Evolutionary conservation across 2,329 filamentous ascomycete genomes (phyloP).

Genomic region (Parastagonospora avenae): DNA sequence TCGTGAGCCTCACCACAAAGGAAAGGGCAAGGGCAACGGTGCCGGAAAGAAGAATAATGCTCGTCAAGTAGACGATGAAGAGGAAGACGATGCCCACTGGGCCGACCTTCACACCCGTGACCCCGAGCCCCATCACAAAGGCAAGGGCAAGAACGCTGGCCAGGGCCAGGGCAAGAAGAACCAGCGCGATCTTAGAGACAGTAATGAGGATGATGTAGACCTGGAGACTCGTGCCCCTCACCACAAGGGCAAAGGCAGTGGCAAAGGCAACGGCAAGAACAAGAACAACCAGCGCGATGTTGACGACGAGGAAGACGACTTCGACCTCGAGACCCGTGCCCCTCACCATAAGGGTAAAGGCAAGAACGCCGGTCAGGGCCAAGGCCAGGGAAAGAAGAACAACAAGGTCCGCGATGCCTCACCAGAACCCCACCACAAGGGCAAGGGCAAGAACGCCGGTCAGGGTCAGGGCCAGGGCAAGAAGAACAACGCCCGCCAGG

Average conservation of each 20-base stretch:
- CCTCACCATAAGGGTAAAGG: neutral
- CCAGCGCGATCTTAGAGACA: no score
- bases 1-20: slow-evolving; percentile 19
- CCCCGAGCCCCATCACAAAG: neutral
- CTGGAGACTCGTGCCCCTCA: slow-evolving; percentile 17
- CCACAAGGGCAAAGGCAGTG: slow-evolving; percentile 22
- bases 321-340: neutral
- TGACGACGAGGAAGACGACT: slow-evolving; percentile 3
- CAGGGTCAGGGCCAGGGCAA: neutral
- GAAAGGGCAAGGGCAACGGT: slow-evolving; percentile 16
- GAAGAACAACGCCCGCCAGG: no score
- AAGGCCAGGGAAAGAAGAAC: slow-evolving; percentile 1
- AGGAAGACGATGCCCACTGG: no score
- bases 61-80: no score
- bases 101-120: no score
- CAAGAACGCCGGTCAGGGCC: no score
- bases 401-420: neutral
- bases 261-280: no score
- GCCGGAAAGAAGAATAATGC: neutral
- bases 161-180: slow-evolving; percentile 1
- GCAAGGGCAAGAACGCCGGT: neutral
- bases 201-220: no score
- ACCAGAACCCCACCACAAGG: neutral
- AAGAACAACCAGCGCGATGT: slow-evolving; percentile 6
- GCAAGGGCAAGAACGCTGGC: neutral